Conservation (phyloP, 768 basidiomycete genomes). For the Gyrodon lividus region DNA sequence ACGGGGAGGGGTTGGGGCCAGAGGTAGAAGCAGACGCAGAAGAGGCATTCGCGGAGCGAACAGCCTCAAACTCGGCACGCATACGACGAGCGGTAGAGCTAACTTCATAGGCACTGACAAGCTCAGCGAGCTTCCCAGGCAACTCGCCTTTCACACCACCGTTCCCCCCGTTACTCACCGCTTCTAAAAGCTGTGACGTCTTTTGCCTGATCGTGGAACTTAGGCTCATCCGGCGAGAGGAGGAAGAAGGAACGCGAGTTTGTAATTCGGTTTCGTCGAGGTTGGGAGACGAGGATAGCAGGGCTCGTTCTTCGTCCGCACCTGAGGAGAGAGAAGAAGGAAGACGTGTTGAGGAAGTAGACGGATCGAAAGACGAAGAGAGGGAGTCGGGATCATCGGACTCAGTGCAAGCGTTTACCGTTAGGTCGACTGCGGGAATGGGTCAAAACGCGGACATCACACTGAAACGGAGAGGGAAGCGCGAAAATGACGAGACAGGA, state of each 20-base stretch:
- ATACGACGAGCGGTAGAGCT: constrained; percentile 68
- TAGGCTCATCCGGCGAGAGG: constrained; percentile 41
- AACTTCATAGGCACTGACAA: constrained; percentile 70
- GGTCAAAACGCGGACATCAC: constrained; percentile 1
- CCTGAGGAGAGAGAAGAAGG: constrained; percentile 43
- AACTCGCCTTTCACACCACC: constrained; percentile 36
- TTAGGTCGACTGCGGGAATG: constrained; percentile 59
- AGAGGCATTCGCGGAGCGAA: constrained; percentile 24
- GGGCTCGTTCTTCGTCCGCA: constrained; percentile 72
- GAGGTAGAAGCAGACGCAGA: neutral
- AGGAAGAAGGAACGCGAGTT: constrained; percentile 32
- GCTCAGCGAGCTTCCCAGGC: constrained; percentile 58
- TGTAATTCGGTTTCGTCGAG: constrained; percentile 53
- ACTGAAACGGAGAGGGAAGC: neutral
- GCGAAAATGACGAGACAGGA: constrained; percentile 1
- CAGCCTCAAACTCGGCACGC: constrained; percentile 55
- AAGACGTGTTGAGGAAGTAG: constrained; percentile 22
- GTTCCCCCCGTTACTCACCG: constrained; percentile 40
- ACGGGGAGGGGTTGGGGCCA: neutral
- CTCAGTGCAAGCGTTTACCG: constrained; percentile 54
- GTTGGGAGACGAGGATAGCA: constrained; percentile 38
- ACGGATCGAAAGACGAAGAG: constrained; percentile 31
- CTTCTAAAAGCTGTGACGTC: constrained; percentile 70
- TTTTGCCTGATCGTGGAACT: constrained; percentile 62
- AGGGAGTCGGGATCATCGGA: constrained; percentile 31